Evolutionary conservation across 306 rosid genomes (phyloP).

Genomic region (Malus domestica): DNA sequence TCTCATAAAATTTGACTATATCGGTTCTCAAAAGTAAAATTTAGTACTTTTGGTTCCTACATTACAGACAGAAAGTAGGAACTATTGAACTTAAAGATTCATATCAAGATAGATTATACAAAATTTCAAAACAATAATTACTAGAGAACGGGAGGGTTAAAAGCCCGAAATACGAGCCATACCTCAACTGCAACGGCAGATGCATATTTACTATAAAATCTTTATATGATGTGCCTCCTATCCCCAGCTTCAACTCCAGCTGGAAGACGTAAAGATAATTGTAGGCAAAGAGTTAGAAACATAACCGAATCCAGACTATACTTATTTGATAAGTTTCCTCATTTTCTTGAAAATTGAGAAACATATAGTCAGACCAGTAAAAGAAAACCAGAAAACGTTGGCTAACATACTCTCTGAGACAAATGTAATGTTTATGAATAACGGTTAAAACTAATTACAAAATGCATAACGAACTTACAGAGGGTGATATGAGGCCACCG

Average conservation of each 20-base stretch:
- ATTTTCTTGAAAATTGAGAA: not conserved
- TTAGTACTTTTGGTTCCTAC: not conserved
- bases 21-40: not conserved
- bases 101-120: not conserved
- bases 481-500: conserved; percentile 91
- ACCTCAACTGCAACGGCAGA: conserved; percentile 98
- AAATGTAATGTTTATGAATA: not conserved
- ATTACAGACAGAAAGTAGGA: not conserved
- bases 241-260: conserved; percentile 94
- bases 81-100: not conserved
- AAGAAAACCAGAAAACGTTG: not conserved
- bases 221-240: conserved; percentile 92
- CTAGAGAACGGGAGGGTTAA: not conserved
- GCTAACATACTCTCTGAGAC: not conserved
- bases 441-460: not conserved
- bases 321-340: not conserved
- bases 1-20: not conserved
- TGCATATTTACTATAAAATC: conserved; percentile 71
- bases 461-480: conserved; percentile 45
- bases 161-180: conserved; percentile 15
- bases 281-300: conserved; percentile 10
- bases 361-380: not conserved
- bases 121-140: not conserved
- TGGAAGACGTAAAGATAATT: conserved; percentile 21
- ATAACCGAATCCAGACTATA: not conserved